phyloP scores from a whole-genome alignment of 2,329 filamentous ascomycete genomes.

The Ophiostoma quercus region DNA sequence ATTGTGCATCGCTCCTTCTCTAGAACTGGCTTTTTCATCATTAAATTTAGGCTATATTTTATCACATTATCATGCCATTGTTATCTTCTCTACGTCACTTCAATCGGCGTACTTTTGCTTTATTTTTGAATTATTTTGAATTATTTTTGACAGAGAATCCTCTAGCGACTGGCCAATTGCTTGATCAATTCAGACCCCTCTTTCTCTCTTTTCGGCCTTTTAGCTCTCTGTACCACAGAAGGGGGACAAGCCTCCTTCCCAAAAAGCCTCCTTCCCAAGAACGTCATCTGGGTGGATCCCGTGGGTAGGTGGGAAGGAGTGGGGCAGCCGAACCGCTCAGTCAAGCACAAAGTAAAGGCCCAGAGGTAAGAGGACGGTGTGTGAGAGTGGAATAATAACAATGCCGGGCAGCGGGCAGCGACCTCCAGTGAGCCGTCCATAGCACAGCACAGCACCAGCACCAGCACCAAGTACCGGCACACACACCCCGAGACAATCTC shows the following conservation, averaged over 20 bases:
- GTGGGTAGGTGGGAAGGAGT: neutral
- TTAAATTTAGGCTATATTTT: neutral
- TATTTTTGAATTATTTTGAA: neutral
- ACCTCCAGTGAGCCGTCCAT: neutral
- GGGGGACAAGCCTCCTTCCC: neutral
- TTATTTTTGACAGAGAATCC: too few relatives aligned
- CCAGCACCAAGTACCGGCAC: neutral
- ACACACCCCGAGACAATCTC: neutral
- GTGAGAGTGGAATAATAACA: neutral
- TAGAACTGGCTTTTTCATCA: neutral
- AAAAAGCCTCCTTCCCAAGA: slow-evolving; percentile 9
- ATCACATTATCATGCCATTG: neutral
- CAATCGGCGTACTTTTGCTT: neutral
- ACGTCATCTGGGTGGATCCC: slow-evolving; percentile 12
- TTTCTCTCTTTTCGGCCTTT: neutral
- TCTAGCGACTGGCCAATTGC: neutral
- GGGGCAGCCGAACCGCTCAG: slow-evolving; percentile 13
- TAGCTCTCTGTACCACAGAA: neutral
- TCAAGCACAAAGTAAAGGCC: neutral
- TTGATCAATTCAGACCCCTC: neutral
- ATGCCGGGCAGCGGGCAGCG: neutral
- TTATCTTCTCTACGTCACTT: neutral
- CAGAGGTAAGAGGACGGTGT: slow-evolving; percentile 7
- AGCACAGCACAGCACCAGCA: neutral
- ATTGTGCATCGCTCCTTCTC: neutral